Percentiles rank a stretch among this genome's conserved stretches.
Conservation (phyloP, 176 grass and related monocot genomes). For the Elymus sibiricus region DNA sequence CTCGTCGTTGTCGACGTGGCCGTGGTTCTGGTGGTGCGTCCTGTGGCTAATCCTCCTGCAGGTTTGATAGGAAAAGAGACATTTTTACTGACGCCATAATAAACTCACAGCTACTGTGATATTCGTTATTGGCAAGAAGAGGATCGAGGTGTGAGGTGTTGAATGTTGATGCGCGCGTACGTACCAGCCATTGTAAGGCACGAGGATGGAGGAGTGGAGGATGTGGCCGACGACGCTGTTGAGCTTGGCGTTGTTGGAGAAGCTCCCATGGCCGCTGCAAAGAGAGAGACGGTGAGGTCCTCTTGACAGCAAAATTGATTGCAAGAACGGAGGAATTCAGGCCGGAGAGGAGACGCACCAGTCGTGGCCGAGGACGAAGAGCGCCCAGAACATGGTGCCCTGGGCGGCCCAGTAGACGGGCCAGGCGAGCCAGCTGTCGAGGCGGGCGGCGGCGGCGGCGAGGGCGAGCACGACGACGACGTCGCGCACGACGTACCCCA, state of each 20-base stretch:
- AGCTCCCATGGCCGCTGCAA: conserved; percentile 62
- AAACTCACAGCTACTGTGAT: background rate
- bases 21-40: conserved; percentile 94
- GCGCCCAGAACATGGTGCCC: conserved; percentile 96
- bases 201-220: conserved; percentile 69
- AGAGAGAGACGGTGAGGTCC: background rate
- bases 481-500: conserved; percentile 63
- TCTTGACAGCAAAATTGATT: background rate
- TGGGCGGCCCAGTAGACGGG: conserved; percentile 81
- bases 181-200: conserved; percentile 68
- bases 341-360: conserved; percentile 39
- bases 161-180: background rate
- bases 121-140: background rate
- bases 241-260: conserved; percentile 50
- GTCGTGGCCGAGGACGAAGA: conserved; percentile 94
- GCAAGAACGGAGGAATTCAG: background rate
- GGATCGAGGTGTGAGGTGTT: background rate
- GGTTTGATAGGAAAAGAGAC: background rate
- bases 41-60: conserved; percentile 96
- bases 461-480: conserved; percentile 52
- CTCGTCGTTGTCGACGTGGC: conserved; percentile 74
- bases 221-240: conserved; percentile 78
- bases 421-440: conserved; percentile 65
- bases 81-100: background rate
- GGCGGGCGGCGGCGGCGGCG: conserved; percentile 49